Base-by-base conservation (phyloP, 2,329 filamentous ascomycete species). In the Tolypocladium ovalisporum region DNA sequence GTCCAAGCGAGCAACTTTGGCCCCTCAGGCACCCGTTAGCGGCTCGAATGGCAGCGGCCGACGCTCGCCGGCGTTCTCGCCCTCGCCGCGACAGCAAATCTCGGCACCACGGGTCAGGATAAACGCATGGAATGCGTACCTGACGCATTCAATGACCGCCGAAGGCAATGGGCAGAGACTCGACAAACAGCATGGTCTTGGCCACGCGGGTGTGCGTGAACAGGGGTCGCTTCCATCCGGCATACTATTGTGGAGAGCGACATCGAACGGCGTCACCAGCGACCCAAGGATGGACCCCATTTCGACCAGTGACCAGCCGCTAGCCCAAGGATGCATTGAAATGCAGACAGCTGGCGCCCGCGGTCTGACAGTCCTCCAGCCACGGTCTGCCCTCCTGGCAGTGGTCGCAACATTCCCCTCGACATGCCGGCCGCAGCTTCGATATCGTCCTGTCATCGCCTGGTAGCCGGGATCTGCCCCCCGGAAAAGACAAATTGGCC, bases 221-320 rank as follows among this genome's bases (percentile, higher is more conserved):
- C 62, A 59, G 60, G 57, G 61, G 56, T 60, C 54, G 59, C 54
- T 29, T 40, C 54, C 54, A 56, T 56, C 55, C 44, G 51, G 54
- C 40, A 60, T 59, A 58, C 58, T 58, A 57, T 62, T 52, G 57
- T 51, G 58, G 34, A 56, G 60, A 56, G 58, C 54, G 56, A 54
- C 58, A 59, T 57, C 57, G 59, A 60, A 62, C 58, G 58, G 60
- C 58, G 61, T 62, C 58, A 60, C 60, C 60, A 51, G 44, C 58
- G 57, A 59, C 56, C 54, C 54, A 52, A 57, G 56, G 58, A 59
- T 54, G 57, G 55, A 56, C 56, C 27, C 49, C 40, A 55, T 54
- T 54, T 54, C 53, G 44, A 57, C 58, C 22, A 40, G 17, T 39
- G 39, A 29, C 52, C 36, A 54, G 52, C 17, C 52, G 37, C 52